A percentile compares a stretch with the other conserved stretches of the same genome.
These are phyloP conservation scores for Penicillium sp. DNA, from an alignment of 2,329 filamentous ascomycete species.

Conservation along the genomic window DNA sequence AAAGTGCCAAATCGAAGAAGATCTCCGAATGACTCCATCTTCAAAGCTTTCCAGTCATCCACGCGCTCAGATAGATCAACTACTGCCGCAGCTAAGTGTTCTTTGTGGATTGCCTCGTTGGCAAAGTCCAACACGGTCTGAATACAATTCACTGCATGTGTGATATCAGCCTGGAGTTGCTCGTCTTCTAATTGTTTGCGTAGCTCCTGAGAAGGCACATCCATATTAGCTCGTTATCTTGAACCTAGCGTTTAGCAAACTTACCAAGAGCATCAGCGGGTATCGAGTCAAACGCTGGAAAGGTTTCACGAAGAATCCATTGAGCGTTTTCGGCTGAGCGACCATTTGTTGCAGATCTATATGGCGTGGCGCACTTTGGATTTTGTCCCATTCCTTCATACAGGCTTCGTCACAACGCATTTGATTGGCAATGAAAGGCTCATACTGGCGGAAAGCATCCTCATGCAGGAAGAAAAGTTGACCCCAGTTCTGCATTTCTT, in stretches of 20 bases:
- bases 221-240: background rate
- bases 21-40: constrained; percentile 86
- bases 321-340: constrained; percentile 80
- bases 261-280: constrained; percentile 79
- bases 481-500: constrained; percentile 86
- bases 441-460: constrained; percentile 87
- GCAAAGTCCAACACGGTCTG: constrained; percentile 79
- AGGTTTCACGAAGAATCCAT: constrained; percentile 91
- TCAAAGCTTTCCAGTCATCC: constrained; percentile 95
- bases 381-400: constrained; percentile 81
- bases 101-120: constrained; percentile 86
- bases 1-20: constrained; percentile 86
- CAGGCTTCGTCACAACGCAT: constrained; percentile 85
- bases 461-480: constrained; percentile 82
- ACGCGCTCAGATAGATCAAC: constrained; percentile 79
- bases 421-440: constrained; percentile 96
- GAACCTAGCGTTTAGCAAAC: constrained; percentile 20
- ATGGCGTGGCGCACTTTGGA: constrained; percentile 67
- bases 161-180: constrained; percentile 68
- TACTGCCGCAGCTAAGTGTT: constrained; percentile 78
- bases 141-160: constrained; percentile 74
- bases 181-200: constrained; percentile 78
- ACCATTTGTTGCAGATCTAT: constrained; percentile 70
- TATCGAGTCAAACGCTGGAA: constrained; percentile 97
- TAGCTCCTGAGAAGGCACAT: constrained; percentile 62